Percentiles rank a stretch among this genome's conserved stretches.
These are phyloP conservation scores for Phylloporus sp. DNA, from an alignment of 1,284 basidiomycete genomes.

Conservation along the genomic window DNA sequence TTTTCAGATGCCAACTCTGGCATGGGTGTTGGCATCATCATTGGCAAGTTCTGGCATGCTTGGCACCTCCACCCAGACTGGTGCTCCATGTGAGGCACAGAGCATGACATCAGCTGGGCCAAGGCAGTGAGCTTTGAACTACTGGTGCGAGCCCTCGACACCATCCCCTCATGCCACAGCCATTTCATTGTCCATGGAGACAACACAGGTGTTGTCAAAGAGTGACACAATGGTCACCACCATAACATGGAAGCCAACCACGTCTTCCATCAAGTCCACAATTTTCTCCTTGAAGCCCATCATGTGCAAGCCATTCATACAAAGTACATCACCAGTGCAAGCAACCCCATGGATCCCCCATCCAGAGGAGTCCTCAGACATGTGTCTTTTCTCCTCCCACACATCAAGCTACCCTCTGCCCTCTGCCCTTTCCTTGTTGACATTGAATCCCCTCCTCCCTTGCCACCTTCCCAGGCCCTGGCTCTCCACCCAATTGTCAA, in stretches of 20 bases:
- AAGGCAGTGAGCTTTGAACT: not conserved
- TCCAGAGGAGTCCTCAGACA: not conserved
- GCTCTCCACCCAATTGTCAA: too few species aligned
- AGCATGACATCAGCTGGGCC: not conserved
- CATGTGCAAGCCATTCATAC: not conserved
- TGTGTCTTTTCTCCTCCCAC: not conserved
- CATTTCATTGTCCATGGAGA: not conserved
- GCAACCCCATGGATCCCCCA: not conserved
- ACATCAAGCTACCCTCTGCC: not conserved
- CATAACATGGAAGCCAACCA: not conserved
- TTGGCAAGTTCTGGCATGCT: not conserved
- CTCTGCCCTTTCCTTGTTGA: not conserved
- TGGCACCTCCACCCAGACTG: not conserved
- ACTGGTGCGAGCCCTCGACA: not conserved
- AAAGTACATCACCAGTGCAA: not conserved
- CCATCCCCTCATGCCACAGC: not conserved
- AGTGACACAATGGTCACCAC: not conserved
- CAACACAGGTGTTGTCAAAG: not conserved
- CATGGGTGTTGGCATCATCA: not conserved
- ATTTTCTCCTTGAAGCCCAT: not conserved
- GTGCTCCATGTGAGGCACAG: not conserved
- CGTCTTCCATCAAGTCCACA: not conserved
- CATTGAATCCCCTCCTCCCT: not conserved
- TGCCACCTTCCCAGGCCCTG: too few species aligned
- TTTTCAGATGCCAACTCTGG: conserved; percentile 11